Conservation (phyloP, 768 basidiomycete species). For the Termitomyces sp. region DNA sequence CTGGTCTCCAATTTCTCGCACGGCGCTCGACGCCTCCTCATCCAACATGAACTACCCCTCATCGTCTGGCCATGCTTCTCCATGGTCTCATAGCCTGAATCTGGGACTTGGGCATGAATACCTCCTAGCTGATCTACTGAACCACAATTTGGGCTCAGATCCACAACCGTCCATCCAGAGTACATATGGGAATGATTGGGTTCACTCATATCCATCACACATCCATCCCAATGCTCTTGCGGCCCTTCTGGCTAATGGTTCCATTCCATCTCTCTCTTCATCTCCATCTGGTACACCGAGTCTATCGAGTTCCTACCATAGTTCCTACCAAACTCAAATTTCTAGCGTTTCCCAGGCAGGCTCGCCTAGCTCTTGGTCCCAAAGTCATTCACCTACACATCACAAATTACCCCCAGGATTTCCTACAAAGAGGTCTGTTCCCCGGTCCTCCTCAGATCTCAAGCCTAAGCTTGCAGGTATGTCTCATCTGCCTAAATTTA, state of each 20-base stretch:
- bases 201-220: slow-evolving; percentile 55
- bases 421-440: slow-evolving; percentile 22
- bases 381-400: slow-evolving; percentile 19
- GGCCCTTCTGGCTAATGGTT: slow-evolving; percentile 57
- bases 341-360: slow-evolving; percentile 18
- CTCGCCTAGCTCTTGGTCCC: slow-evolving; percentile 27
- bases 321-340: slow-evolving; percentile 16
- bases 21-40: slow-evolving; percentile 33
- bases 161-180: slow-evolving; percentile 13
- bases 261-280: slow-evolving; percentile 38
- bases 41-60: slow-evolving; percentile 27
- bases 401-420: slow-evolving; percentile 19
- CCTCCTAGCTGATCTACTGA: slow-evolving; percentile 13
- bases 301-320: slow-evolving; percentile 33
- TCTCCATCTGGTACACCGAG: slow-evolving; percentile 30
- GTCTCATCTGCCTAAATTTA: slow-evolving; percentile 13
- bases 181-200: slow-evolving; percentile 43
- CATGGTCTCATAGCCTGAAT: slow-evolving; percentile 32
- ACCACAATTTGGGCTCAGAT: slow-evolving; percentile 12
- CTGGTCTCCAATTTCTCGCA: slow-evolving; percentile 25
- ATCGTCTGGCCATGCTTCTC: slow-evolving; percentile 29
- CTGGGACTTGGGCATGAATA: slow-evolving; percentile 15
- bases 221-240: slow-evolving; percentile 60
- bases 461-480: slow-evolving; percentile 19
- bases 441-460: slow-evolving; percentile 27